Evolutionary conservation across 1,284 basidiomycete species (phyloP), one percentile per base, ranked within the genome.

Genomic region (Leccinum pallidistipes): DNA sequence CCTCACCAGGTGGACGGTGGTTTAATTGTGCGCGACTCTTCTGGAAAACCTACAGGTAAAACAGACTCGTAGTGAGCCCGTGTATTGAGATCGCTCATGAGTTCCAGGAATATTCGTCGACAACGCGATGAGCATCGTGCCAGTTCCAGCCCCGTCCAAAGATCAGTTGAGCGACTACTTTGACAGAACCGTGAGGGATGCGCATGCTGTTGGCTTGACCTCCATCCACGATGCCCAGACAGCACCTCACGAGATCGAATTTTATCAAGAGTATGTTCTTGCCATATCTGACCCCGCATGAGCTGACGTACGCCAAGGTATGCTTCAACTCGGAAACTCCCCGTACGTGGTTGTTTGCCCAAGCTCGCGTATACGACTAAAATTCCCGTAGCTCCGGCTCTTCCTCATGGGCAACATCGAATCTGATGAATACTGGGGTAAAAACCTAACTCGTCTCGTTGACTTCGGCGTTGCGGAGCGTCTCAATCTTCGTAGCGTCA

Each of bases 201-300:
- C 90, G 0, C 78, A 94, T 14, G 79, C 82, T 2, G 83, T 86
- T 52, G 95, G 95, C 3, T 74, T 97, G 55, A 94, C 91, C 0
- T 88, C 84, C 12, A 86, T 97, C 7, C 94, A 96, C 64, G 94
- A 97, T 70, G 95, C 94, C 0, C 81, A 78, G 14, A 80, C 87
- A 0, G 74, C 75, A 12, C 79, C 82, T 0, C 76, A 77, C 1
- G 80, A 83, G 51, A 83, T 94, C 16, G 75, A 79, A 3, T 91
- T 94, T 66, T 92, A 86, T 77, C 81, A 81, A 65, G 80, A 79
- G 92, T 90, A 66, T 47, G 80, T 72, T 47, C 36, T 21, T 60
- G 24, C 5, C 9, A 31, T 50, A 7, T 36, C 29, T 54, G 31
- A 34, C 11, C 16, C 45, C 1, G 36, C 18, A 27, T 54, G 11